Evolutionary conservation across 2,329 filamentous ascomycete species (phyloP).

Genomic region (Atkinsonella texensis): DNA sequence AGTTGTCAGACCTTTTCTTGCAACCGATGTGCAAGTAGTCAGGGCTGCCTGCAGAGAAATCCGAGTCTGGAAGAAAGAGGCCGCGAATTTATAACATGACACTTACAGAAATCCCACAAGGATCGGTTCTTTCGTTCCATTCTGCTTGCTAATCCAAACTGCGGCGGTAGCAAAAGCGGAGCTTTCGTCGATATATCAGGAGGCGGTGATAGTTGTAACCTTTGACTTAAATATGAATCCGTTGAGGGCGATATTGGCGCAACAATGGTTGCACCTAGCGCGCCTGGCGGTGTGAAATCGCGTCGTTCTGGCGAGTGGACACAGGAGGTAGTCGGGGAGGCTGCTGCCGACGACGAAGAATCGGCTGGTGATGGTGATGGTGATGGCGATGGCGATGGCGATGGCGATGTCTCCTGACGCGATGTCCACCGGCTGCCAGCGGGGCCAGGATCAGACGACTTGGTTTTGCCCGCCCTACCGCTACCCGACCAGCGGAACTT

Average conservation of each 20-base stretch:
- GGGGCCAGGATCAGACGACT: background rate
- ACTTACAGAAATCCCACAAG: constrained; percentile 24
- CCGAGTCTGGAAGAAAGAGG: background rate
- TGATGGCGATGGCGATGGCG: too few relatives aligned
- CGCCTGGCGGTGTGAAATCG: background rate
- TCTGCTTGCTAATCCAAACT: constrained; percentile 15
- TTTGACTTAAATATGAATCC: background rate
- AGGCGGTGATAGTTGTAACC: background rate
- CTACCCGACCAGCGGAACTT: constrained; percentile 23
- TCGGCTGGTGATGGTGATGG: background rate
- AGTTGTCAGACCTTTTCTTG: background rate
- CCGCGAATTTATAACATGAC: background rate
- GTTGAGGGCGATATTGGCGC: background rate
- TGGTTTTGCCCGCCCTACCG: constrained; percentile 2
- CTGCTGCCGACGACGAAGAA: background rate
- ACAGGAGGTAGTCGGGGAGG: background rate
- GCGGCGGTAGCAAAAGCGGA: background rate
- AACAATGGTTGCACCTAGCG: background rate
- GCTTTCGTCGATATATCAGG: background rate
- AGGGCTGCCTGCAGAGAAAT: background rate
- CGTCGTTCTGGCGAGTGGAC: background rate
- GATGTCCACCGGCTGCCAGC: background rate
- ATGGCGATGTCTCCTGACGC: background rate
- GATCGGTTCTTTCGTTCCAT: constrained; percentile 20
- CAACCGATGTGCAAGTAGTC: background rate